Evolutionary conservation across 1,139 yeast genomes (phyloP).

Genomic region (Pichia sp.): DNA sequence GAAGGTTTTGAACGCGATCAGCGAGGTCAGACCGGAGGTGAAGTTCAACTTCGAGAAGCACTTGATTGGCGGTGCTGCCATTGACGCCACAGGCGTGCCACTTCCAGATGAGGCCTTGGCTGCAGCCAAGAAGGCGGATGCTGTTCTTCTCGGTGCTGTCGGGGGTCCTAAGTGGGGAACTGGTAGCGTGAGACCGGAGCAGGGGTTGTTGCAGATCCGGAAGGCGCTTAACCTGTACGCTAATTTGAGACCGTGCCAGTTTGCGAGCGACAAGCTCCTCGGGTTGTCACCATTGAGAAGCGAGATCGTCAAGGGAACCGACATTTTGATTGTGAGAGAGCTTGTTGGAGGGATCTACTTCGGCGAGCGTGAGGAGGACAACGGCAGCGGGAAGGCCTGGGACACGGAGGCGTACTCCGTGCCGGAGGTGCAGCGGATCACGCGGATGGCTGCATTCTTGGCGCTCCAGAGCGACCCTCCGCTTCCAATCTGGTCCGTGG

Average conservation of each 20-base stretch:
- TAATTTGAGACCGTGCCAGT: constrained; percentile 92
- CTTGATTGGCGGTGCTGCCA: constrained; percentile 96
- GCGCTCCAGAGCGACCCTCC: constrained; percentile 94
- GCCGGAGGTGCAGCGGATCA: constrained; percentile 86
- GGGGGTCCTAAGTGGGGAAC: constrained; percentile 99
- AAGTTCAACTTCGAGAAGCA: constrained; percentile 76
- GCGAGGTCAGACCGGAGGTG: constrained; percentile 55
- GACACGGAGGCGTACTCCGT: constrained; percentile 92
- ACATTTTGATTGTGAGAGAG: constrained; percentile 90
- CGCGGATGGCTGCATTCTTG: constrained; percentile 96
- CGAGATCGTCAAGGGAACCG: constrained; percentile 82
- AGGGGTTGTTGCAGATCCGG: constrained; percentile 87
- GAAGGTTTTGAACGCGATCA: constrained; percentile 79
- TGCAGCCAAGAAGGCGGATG: constrained; percentile 86
- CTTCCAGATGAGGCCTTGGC: constrained; percentile 82
- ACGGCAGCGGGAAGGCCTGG: constrained; percentile 79
- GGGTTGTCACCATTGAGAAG: constrained; percentile 84
- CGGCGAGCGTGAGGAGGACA: constrained; percentile 92
- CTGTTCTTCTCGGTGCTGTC: constrained; percentile 93
- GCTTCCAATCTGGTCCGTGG: constrained; percentile 89
- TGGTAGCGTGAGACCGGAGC: constrained; percentile 92
- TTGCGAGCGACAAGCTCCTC: constrained; percentile 79
- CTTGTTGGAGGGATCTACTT: constrained; percentile 97
- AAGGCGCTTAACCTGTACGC: constrained; percentile 93
- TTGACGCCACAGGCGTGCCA: constrained; percentile 93